Evolutionary conservation across 805 yeast species (phyloP), one percentile per base, ranked within the genome.

Genomic region (Yarrowia yakushimensis): DNA sequence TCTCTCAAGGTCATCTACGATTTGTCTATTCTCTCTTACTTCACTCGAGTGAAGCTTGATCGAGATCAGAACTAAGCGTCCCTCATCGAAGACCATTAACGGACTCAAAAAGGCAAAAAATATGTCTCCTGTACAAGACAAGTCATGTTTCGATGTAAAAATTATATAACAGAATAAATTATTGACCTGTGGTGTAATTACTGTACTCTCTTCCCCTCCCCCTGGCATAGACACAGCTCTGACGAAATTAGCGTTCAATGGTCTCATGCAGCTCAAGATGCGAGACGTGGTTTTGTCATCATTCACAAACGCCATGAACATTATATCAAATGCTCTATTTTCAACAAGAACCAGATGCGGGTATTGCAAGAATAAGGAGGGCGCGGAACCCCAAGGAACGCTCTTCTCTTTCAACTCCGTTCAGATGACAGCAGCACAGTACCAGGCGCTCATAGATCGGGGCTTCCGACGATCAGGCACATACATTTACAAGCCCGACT

Each of bases 401-500:
- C 37, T 55, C n/a, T 55, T 41, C 18, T 55, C 48, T 6, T 39
- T 41, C 48, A 55, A 28, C 30, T 55, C 48, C 0, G 34, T 31
- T 2, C 61, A 39, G 13, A 55, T 55, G 46, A 15, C 48, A 20
- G 42, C 39, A 3, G 25, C 48, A 0, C 61, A 55, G 22, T 55
- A 55, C 39, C 61, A 55, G 30, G 46, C 46, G 2, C 48, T 55
- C 30, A 55, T 55, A 18, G 61, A 90, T 67, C 75, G 78, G 67
- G 96, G 96, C 1, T 90, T 82, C 69, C 81, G 96, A 71, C 76
- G 97, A 62, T 87, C 94, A 31, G 97, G 97, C 0, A 71, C 73
- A 1, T 87, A 83, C 66, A 65, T 87, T 8, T 88, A 83, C 70
- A 81, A 79, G 68, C 84, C 88, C 0, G 97, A 92, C 70, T 72